Percentiles rank a stretch among this genome's conserved stretches.
phyloP scores from a whole-genome alignment of 768 basidiomycete species.

The Rubroboletus satanas region DNA sequence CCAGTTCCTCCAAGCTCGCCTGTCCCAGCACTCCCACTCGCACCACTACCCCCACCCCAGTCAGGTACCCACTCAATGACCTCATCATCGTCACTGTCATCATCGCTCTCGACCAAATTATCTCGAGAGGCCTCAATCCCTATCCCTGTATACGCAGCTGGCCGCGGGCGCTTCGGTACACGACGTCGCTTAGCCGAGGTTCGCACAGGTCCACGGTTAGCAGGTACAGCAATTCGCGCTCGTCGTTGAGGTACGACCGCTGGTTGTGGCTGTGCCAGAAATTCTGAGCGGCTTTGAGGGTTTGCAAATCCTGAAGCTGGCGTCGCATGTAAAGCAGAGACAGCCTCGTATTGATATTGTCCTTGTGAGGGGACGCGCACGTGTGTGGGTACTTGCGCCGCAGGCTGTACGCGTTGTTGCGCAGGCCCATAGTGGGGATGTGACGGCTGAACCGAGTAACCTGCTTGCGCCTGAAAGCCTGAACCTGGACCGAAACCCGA shows the following conservation, averaged over 20 bases:
- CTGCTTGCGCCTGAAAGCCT: not conserved
- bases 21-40: not conserved
- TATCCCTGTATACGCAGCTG: not conserved
- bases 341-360: slow-evolving; percentile 6
- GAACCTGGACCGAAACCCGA: not conserved
- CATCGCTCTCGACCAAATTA: slow-evolving; percentile 22
- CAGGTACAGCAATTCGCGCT: not conserved
- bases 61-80: slow-evolving; percentile 22
- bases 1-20: slow-evolving; percentile 4
- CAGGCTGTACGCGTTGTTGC: slow-evolving; percentile 13
- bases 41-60: not conserved
- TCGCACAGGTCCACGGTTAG: not conserved
- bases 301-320: not conserved
- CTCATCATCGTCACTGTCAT: slow-evolving; percentile 32
- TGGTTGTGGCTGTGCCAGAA: not conserved
- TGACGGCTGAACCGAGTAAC: not conserved
- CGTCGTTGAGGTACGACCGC: not conserved
- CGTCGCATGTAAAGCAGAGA: not conserved
- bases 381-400: not conserved
- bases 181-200: slow-evolving; percentile 22
- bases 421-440: slow-evolving; percentile 1
- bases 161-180: slow-evolving; percentile 20
- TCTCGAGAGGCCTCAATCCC: not conserved
- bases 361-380: slow-evolving; percentile 2
- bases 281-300: not conserved